Evolutionary conservation across 805 yeast species (phyloP), one percentile per base, ranked within the genome.

Genomic region (Saturnispora zaruensis): DNA sequence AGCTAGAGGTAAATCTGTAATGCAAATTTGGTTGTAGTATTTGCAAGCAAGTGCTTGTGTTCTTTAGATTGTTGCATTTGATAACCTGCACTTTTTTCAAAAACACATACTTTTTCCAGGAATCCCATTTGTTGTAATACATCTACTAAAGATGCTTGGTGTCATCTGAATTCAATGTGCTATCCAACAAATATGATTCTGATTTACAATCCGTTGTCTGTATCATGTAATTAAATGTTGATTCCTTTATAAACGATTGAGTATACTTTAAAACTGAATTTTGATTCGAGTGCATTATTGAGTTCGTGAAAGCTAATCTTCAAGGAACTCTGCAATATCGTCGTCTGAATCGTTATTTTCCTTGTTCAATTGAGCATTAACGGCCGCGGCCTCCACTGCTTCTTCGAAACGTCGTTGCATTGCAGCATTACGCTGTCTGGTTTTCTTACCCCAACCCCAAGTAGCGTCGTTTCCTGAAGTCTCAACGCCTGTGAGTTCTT

Each of bases 361-460:
- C 28, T 30, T 40, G 16, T 55, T 54, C 24, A 48, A 41, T 44
- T 60, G 60, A 4, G 64, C 59, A n/a, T 44, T 51, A 50, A 73
- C 71, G 24, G 76, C 72, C 34, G 75, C 68, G 33, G 57, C 55
- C 48, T 69, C 68, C 13, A 72, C 64, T 64, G 77, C 64, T 45
- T 77, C 74, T 57, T 80, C 79, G 38, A 84, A 68, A 14, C 75
- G 55, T 50, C 76, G 70, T 57, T 81, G 76, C 57, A 80, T 80
- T 52, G 71, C 69, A 63, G 78, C 76, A 40, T 78, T 78, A 51
- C 71, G 72, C 55, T 71, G 70, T 69, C 90, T 76, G 5, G 90
- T 84, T 59, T 75, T 74, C 63, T 84, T 85, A 49, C 93, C 93
- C 88, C 89, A 84, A 26, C 93, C 91, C 71, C 84, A 84, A 5